Percentiles rank a stretch among this genome's conserved stretches.
Conservation (phyloP, 805 yeast genomes). For the Pichia membranifaciens region DNA sequence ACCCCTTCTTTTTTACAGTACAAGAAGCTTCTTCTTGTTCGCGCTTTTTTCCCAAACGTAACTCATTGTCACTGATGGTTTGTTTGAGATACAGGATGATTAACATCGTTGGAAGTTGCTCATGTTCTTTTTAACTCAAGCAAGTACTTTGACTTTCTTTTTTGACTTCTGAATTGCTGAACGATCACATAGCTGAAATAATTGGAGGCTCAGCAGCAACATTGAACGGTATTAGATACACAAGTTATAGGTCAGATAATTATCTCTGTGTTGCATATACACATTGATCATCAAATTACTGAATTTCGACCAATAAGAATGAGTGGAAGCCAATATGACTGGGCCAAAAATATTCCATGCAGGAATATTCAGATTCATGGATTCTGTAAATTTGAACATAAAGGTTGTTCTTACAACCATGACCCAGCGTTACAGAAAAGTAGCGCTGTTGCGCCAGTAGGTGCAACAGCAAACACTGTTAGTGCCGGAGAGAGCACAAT, state of each 20-base stretch:
- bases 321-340: constrained; percentile 30
- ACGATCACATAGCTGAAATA: too few species aligned
- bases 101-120: too few species aligned
- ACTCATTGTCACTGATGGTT: too few species aligned
- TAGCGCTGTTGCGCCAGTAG: background rate
- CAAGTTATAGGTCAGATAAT: background rate
- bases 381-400: constrained; percentile 78
- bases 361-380: constrained; percentile 82
- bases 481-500: background rate
- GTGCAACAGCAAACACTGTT: constrained; percentile 10
- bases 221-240: too few species aligned
- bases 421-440: constrained; percentile 31
- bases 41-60: background rate
- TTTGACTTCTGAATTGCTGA: too few species aligned
- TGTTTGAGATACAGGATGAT: too few species aligned
- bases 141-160: too few species aligned
- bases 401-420: constrained; percentile 81
- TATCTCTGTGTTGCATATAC: background rate
- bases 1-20: constrained; percentile 20
- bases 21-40: background rate
- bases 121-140: too few species aligned
- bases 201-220: too few species aligned
- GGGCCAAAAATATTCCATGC: constrained; percentile 74
- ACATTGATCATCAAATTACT: background rate
- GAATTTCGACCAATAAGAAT: background rate